Evolutionary conservation across 2,329 filamentous ascomycete genomes (phyloP).

Genomic region (Nemania bipapillata): DNA sequence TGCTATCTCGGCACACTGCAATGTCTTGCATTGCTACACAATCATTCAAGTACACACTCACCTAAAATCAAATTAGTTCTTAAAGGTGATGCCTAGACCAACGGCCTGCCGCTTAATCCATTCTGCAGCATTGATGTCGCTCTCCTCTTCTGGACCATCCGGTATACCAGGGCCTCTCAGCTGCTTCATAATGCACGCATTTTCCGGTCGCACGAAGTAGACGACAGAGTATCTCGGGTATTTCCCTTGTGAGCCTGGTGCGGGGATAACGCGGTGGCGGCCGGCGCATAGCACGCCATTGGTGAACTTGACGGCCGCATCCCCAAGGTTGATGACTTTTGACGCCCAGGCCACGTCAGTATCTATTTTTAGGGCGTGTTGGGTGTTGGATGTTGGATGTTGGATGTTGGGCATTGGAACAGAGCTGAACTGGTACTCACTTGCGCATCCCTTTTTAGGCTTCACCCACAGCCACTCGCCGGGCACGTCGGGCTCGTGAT

Average conservation of each 20-base stretch:
- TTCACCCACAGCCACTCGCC: constrained; percentile 54
- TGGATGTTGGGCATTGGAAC: background rate
- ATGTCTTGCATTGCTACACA: too few relatives aligned
- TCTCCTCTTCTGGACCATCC: constrained; percentile 42
- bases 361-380: background rate
- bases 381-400: background rate
- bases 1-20: background rate
- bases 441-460: constrained; percentile 52
- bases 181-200: constrained; percentile 48
- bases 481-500: constrained; percentile 45
- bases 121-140: constrained; percentile 43
- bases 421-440: constrained; percentile 12
- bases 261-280: constrained; percentile 52
- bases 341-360: background rate
- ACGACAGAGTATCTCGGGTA: constrained; percentile 52
- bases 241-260: constrained; percentile 49
- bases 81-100: constrained; percentile 40
- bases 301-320: constrained; percentile 54
- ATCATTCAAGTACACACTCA: background rate
- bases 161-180: constrained; percentile 43
- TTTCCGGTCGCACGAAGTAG: constrained; percentile 53
- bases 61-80: background rate
- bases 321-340: constrained; percentile 54
- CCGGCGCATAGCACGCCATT: constrained; percentile 51
- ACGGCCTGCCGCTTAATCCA: constrained; percentile 46